Percentiles rank a stretch among this genome's conserved stretches.
These are phyloP conservation scores for Pistacia atlantica DNA, from an alignment of 345 rosid genomes.

Conservation along the genomic window DNA sequence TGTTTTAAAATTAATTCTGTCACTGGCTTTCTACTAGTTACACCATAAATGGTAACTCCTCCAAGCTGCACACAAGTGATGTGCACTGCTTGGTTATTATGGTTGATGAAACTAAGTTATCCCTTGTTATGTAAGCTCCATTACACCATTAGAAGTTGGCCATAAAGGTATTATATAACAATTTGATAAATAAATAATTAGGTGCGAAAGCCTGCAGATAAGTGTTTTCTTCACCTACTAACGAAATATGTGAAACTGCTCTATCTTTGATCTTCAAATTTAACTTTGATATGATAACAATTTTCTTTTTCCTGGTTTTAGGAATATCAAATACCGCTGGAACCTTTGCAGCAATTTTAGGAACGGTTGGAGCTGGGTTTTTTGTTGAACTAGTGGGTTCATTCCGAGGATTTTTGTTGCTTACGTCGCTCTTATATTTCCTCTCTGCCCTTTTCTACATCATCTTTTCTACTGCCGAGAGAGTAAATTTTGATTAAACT, in stretches of 20 bases:
- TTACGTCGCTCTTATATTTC: constrained; percentile 69
- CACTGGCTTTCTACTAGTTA: not conserved
- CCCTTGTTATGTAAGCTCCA: not conserved
- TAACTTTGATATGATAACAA: not conserved
- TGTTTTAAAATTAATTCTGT: not conserved
- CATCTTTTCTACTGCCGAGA: constrained; percentile 79
- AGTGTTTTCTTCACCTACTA: not conserved
- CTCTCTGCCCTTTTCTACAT: constrained; percentile 76
- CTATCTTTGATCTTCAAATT: not conserved
- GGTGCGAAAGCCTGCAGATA: not conserved
- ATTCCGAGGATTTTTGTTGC: constrained; percentile 84
- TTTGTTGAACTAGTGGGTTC: constrained; percentile 90
- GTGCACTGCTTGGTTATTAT: not conserved
- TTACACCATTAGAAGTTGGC: not conserved
- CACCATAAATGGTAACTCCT: not conserved
- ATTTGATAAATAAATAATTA: constrained; percentile 7
- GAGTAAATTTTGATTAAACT: constrained; percentile 62
- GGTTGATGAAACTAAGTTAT: not conserved
- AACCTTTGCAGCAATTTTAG: constrained; percentile 86
- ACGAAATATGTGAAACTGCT: not conserved
- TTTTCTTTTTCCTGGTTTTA: constrained; percentile 29
- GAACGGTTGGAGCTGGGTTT: constrained; percentile 95
- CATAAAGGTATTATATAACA: not conserved
- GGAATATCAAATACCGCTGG: constrained; percentile 90
- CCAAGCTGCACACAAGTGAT: not conserved